A percentile compares a stretch with the other conserved stretches of the same genome.
These are phyloP conservation scores for Tanozyma kutaoensis DNA, from an alignment of 805 yeast genomes.

Conservation along the genomic window DNA sequence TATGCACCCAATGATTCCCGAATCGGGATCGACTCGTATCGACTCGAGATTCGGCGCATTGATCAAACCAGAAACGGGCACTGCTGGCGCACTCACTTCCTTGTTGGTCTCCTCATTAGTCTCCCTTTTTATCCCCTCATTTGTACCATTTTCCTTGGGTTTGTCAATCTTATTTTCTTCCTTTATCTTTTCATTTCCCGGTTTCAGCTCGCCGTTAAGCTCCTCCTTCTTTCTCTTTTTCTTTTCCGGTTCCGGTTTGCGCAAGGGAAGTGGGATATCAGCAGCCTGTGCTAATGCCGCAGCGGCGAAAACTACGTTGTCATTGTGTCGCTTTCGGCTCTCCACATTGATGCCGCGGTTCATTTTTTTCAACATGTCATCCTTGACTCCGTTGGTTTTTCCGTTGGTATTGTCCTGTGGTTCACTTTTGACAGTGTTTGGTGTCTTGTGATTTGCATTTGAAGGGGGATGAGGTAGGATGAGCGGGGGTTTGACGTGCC, in stretches of 20 bases:
- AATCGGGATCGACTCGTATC: constrained; percentile 64
- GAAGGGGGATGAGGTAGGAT: too few relatives aligned
- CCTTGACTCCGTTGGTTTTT: too few relatives aligned
- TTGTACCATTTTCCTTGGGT: too few relatives aligned
- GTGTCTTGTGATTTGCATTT: too few relatives aligned
- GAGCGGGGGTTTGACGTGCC: too few relatives aligned
- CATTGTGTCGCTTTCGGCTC: constrained; percentile 19
- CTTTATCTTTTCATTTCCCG: neutral
- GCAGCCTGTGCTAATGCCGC: constrained; percentile 80
- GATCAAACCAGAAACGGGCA: too few relatives aligned
- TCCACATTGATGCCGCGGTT: constrained; percentile 22
- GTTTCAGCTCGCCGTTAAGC: neutral
- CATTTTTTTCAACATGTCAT: too few relatives aligned
- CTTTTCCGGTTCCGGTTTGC: neutral
- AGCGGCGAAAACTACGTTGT: constrained; percentile 61
- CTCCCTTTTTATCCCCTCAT: too few relatives aligned
- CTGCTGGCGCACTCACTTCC: neutral
- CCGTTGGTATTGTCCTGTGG: too few relatives aligned
- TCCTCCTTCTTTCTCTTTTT: neutral
- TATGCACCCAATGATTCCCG: constrained; percentile 80
- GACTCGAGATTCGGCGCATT: constrained; percentile 21
- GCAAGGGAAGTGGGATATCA: constrained; percentile 51
- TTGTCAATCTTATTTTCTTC: too few relatives aligned
- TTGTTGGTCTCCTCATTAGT: too few relatives aligned
- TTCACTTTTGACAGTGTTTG: too few relatives aligned